Evolutionary conservation across 306 rosid species (phyloP), one percentile per base, ranked within the genome.

Genomic region (Sesbania bispinosa): DNA sequence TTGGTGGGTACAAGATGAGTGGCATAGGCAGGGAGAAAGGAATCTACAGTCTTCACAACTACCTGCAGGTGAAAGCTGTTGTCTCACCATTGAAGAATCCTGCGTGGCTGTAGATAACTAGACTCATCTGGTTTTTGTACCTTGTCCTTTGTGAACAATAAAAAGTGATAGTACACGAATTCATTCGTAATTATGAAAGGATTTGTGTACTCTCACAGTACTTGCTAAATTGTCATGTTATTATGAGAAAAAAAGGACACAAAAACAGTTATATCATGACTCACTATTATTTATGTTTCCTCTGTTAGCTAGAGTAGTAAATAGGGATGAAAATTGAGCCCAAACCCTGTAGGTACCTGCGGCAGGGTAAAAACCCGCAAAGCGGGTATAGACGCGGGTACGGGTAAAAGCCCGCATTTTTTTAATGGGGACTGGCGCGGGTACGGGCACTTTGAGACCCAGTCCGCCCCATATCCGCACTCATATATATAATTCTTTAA

Each of bases 1-100:
- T 94, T 62, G 98, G 97, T 5, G 97, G 98, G 10, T 94, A 84
- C 83, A 94, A 94, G 84, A 94, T 94, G 98, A 94, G 98, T 8
- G 98, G 97, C 0, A 71, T 79, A 0, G 97, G 97, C 51, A 85
- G 97, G 73, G 97, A 94, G 71, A 94, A 90, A 71, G 97, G 97
- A 27, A 74, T 90, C 64, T 87, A 93, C 78, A 88, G 98, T 78
- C 96, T 94, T 27, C 50, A 82, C 27, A 90, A 85, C 79, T 94
- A 94, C 73, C 74, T 94, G 67, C 96, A 88, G 82, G 94, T 94
- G 10, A 94, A 90, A 83, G 97, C 96, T 62, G 95, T 90, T 5
- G 89, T 94, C 16, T 61, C 94, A 20, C 88, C 94, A 4, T 10
- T 94, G 78, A 80, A 86, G 10, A 87, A 86, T 64, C 90, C 97